Percentiles rank a stretch among this genome's conserved stretches.
phyloP scores from a whole-genome alignment of 1,139 yeast species.

The Tardiomyces blankii region DNA sequence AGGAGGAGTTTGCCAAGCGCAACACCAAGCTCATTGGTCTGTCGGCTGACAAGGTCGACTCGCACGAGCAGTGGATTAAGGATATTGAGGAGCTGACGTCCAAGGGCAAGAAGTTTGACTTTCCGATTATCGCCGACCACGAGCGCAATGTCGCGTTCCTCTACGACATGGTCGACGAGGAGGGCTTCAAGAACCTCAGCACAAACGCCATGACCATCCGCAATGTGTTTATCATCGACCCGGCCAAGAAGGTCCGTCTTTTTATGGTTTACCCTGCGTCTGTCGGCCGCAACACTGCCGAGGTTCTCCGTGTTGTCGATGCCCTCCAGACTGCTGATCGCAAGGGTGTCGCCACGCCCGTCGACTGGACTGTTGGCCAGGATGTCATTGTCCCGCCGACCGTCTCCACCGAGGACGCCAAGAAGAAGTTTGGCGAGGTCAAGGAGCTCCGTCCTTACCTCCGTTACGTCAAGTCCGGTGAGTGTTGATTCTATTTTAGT shows the following conservation, averaged over 20 bases:
- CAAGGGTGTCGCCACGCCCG: constrained; percentile 76
- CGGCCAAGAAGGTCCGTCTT: constrained; percentile 72
- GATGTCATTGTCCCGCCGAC: constrained; percentile 87
- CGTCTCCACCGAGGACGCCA: constrained; percentile 70
- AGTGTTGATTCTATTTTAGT: background rate
- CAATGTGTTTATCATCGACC: constrained; percentile 82
- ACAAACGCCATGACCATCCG: constrained; percentile 72
- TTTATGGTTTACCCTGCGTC: constrained; percentile 83
- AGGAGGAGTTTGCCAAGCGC: constrained; percentile 73
- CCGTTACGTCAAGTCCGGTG: constrained; percentile 5
- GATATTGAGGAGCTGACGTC: constrained; percentile 73
- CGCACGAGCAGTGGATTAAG: constrained; percentile 73
- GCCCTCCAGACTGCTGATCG: constrained; percentile 74
- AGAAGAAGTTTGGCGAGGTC: constrained; percentile 71
- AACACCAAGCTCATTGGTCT: constrained; percentile 77
- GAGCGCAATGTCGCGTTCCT: constrained; percentile 69
- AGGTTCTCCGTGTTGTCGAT: constrained; percentile 77
- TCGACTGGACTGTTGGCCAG: constrained; percentile 59
- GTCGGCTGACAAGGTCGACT: constrained; percentile 67
- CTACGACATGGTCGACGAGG: constrained; percentile 88
- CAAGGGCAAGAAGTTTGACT: constrained; percentile 53
- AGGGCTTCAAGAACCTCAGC: constrained; percentile 67
- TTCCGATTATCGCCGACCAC: constrained; percentile 83
- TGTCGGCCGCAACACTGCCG: constrained; percentile 83
- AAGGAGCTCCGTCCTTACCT: constrained; percentile 75